Conservation (phyloP, 2,329 filamentous ascomycete species). For the Penicillium sp. region DNA sequence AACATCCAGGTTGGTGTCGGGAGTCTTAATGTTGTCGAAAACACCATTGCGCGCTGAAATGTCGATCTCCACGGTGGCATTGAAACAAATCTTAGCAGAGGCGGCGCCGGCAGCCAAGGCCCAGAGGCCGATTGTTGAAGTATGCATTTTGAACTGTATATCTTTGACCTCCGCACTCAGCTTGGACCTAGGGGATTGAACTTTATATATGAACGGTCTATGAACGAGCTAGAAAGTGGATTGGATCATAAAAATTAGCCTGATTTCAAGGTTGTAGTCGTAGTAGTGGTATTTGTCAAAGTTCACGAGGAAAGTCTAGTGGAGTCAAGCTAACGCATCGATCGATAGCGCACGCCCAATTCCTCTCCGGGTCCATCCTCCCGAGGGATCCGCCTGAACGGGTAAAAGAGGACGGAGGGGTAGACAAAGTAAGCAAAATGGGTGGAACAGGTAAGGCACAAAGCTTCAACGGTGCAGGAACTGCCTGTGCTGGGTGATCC, state of each 20-base stretch:
- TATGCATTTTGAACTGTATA: not conserved
- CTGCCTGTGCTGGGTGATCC: not conserved
- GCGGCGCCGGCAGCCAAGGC: not conserved
- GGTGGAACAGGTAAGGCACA: not conserved
- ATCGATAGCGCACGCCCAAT: constrained; percentile 9
- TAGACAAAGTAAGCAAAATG: not conserved
- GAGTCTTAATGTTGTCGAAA: constrained; percentile 13
- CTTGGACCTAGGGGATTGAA: not conserved
- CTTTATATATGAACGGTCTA: constrained; percentile 1
- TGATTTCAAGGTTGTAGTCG: not conserved
- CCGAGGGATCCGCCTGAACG: not conserved
- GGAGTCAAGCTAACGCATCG: constrained; percentile 1
- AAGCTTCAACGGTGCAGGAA: not conserved
- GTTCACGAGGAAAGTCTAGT: not conserved
- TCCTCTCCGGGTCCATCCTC: not conserved
- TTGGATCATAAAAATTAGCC: not conserved
- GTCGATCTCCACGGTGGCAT: constrained; percentile 7
- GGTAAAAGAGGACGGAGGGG: not conserved
- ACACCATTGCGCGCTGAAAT: constrained; percentile 13
- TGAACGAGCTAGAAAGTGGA: not conserved
- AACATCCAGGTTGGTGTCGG: constrained; percentile 18
- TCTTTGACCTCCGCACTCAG: not conserved
- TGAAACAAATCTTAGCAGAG: constrained; percentile 10
- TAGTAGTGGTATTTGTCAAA: constrained; percentile 6
- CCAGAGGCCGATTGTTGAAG: constrained; percentile 8